These are phyloP conservation scores for Knoxia roxburghii DNA, from an alignment of 257 asterid species.

Conservation along the genomic window DNA sequence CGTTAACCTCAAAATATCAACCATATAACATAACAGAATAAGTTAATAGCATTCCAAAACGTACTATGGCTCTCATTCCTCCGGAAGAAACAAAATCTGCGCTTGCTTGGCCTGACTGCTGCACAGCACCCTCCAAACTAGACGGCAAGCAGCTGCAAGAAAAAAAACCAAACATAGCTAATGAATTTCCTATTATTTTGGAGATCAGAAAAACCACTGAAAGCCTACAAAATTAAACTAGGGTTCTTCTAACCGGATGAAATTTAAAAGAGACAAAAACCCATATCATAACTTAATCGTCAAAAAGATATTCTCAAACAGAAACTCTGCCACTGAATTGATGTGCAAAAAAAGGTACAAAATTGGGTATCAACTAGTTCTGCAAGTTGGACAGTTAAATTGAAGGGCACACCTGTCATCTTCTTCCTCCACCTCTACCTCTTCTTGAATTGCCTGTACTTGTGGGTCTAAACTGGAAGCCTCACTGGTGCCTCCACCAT, in stretches of 20 bases:
- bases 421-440: constrained; percentile 41
- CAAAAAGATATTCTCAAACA: not conserved
- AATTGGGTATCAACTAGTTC: too few relatives aligned
- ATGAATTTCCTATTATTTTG: not conserved
- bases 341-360: not conserved
- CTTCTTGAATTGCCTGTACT: constrained; percentile 17
- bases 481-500: constrained; percentile 11
- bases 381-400: not conserved
- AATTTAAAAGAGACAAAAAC: not conserved
- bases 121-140: constrained; percentile 93
- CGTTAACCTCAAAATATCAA: not conserved
- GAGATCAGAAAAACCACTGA: not conserved
- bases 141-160: constrained; percentile 87
- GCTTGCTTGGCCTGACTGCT: constrained; percentile 79
- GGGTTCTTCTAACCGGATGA: not conserved
- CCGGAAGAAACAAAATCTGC: constrained; percentile 81
- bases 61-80: constrained; percentile 82
- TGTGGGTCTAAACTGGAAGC: constrained; percentile 19
- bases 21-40: not conserved
- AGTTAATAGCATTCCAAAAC: constrained; percentile 16
- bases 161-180: constrained; percentile 13
- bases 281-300: not conserved
- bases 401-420: constrained; percentile 55
- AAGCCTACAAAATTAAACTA: not conserved
- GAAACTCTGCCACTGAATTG: not conserved